phyloP scores from a whole-genome alignment of 2,329 filamentous ascomycete genomes.

The Talaromyces sp. region DNA sequence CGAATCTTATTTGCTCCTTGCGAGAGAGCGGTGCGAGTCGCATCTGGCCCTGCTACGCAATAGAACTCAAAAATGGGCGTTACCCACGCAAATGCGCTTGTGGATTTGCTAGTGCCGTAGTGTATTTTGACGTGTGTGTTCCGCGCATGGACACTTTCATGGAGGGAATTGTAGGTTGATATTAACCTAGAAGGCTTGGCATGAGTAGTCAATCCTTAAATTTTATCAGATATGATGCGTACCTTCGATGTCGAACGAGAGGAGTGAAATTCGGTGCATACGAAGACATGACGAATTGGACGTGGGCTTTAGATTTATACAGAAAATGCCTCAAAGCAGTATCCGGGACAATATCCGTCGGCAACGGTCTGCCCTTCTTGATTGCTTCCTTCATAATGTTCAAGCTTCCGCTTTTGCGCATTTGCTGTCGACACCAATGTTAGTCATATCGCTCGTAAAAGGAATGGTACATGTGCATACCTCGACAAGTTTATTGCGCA shows the following conservation, averaged over 20 bases:
- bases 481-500: conserved; percentile 59
- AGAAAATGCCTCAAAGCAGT: conserved; percentile 84
- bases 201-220: conserved; percentile 15
- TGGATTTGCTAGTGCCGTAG: conserved; percentile 70
- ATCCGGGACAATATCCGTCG: conserved; percentile 73
- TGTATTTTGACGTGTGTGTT: conserved; percentile 82
- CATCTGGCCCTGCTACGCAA: conserved; percentile 77
- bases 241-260: conserved; percentile 61
- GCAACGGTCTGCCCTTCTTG: conserved; percentile 64
- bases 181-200: conserved; percentile 55
- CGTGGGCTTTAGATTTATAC: conserved; percentile 91
- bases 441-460: not conserved
- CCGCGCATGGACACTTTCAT: conserved; percentile 79
- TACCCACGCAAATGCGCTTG: conserved; percentile 81
- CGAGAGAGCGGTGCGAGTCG: conserved; percentile 63
- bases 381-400: conserved; percentile 70
- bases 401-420: conserved; percentile 73
- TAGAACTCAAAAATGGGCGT: conserved; percentile 93
- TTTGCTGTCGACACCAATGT: conserved; percentile 47
- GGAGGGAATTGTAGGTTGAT: conserved; percentile 79
- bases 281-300: conserved; percentile 91
- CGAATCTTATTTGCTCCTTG: conserved; percentile 85
- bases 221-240: conserved; percentile 20
- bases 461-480: conserved; percentile 34
- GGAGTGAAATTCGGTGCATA: conserved; percentile 65